Evolutionary conservation across 805 yeast species (phyloP).

Genomic region (Ogataea chonburiensis): DNA sequence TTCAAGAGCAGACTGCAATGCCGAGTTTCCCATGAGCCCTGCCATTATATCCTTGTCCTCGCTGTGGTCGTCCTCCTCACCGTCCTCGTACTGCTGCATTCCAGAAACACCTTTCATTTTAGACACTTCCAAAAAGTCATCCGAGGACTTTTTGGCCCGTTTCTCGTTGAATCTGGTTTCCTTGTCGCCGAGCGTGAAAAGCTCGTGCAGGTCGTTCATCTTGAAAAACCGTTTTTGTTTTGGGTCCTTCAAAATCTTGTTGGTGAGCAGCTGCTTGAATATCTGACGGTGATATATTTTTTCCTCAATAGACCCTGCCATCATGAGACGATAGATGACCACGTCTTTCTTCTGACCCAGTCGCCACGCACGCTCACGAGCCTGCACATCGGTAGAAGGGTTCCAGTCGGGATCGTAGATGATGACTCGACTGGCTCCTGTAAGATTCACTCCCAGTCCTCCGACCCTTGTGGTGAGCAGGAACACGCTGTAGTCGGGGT

Average conservation of each 20-base stretch:
- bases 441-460: slow-evolving; percentile 89
- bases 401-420: slow-evolving; percentile 99
- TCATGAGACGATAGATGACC: slow-evolving; percentile 85
- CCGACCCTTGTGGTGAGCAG: slow-evolving; percentile 93
- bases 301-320: slow-evolving; percentile 94
- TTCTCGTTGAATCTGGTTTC: slow-evolving; percentile 65
- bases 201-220: slow-evolving; percentile 85
- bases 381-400: slow-evolving; percentile 96
- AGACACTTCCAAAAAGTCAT: slow-evolving; percentile 66
- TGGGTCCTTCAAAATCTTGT: slow-evolving; percentile 92
- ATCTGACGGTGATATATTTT: slow-evolving; percentile 96
- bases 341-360: slow-evolving; percentile 93
- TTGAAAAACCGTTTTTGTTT: slow-evolving; percentile 92
- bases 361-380: slow-evolving; percentile 96
- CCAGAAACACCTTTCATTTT: slow-evolving; percentile 70
- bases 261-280: slow-evolving; percentile 89
- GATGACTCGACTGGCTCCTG: slow-evolving; percentile 93
- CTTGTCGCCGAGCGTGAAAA: slow-evolving; percentile 81
- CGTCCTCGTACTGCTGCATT: slow-evolving; percentile 61
- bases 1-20: slow-evolving; percentile 70
- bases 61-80: slow-evolving; percentile 39
- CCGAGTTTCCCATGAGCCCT: slow-evolving; percentile 61
- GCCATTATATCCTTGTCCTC: slow-evolving; percentile 71
- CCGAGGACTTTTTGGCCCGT: slow-evolving; percentile 41
- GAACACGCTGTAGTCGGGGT: slow-evolving; percentile 59